Evolutionary conservation across 1,284 basidiomycete genomes (phyloP).

Genomic region (Heterobasidion irregulare): DNA sequence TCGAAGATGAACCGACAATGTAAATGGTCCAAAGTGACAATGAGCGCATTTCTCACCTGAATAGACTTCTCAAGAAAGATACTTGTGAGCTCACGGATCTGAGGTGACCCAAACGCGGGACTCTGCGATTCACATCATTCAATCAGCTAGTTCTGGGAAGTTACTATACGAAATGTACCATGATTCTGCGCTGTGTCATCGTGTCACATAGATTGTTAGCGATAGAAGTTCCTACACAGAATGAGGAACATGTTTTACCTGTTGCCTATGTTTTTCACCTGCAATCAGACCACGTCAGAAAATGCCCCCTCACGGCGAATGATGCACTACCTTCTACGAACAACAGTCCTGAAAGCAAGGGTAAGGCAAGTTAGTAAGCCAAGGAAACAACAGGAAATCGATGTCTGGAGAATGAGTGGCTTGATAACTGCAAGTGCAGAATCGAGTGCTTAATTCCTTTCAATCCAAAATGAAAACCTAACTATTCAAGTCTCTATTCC

Average conservation of each 20-base stretch:
- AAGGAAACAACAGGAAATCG: too few species aligned
- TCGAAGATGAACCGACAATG: neutral
- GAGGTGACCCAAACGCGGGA: constrained; percentile 23
- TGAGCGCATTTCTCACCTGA: constrained; percentile 9
- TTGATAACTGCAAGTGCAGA: too few species aligned
- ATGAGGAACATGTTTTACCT: constrained; percentile 21
- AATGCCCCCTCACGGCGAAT: too few species aligned
- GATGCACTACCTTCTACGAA: constrained; percentile 29
- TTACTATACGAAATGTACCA: neutral
- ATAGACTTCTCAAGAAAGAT: constrained; percentile 23
- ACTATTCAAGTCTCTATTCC: too few species aligned
- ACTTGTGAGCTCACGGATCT: constrained; percentile 22
- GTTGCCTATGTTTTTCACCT: constrained; percentile 35
- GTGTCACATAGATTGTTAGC: neutral
- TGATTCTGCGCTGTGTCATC: neutral
- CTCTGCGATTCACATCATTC: constrained; percentile 11
- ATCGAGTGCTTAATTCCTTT: too few species aligned
- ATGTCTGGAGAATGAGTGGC: too few species aligned
- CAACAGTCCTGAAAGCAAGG: constrained; percentile 24
- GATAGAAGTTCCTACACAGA: neutral
- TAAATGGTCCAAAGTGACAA: neutral
- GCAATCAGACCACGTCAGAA: neutral
- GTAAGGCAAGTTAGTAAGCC: neutral
- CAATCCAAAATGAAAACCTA: too few species aligned
- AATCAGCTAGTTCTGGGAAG: neutral